Percentiles rank a stretch among this genome's conserved stretches.
Evolutionary conservation across 2,329 filamentous ascomycete species (phyloP).

Genomic region (Colletotrichum euphorbiae): DNA sequence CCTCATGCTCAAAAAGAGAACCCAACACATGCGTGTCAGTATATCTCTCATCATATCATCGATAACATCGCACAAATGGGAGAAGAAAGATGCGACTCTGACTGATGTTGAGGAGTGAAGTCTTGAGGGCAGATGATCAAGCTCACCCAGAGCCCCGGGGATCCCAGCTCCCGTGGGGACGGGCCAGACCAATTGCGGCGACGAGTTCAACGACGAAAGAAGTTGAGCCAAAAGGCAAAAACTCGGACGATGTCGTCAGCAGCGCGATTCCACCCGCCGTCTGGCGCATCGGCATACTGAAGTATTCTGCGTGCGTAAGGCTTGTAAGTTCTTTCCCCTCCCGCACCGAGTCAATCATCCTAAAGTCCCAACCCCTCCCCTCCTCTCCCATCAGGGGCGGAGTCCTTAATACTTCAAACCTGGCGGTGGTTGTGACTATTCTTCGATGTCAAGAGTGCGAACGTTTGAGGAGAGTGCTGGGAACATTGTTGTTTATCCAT

Average conservation of each 20-base stretch:
- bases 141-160: neutral
- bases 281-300: neutral
- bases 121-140: neutral
- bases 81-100: no score
- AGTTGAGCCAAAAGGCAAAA: neutral
- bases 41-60: no score
- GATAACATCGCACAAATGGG: no score
- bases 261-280: neutral
- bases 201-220: neutral
- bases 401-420: no score
- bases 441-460: neutral
- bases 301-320: neutral
- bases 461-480: neutral
- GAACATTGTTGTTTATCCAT: neutral
- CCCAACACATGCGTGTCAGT: no score
- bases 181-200: neutral
- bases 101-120: neutral
- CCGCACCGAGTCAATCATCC: neutral
- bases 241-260: slow-evolving; percentile 13
- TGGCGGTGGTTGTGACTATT: no score
- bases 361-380: no score
- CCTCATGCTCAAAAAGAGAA: no score
- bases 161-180: neutral
- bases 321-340: neutral
- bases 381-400: no score